Evolutionary conservation across 2,329 filamentous ascomycete genomes (phyloP), one percentile per base, ranked within the genome.

Genomic region (Tolypocladium tropicale): DNA sequence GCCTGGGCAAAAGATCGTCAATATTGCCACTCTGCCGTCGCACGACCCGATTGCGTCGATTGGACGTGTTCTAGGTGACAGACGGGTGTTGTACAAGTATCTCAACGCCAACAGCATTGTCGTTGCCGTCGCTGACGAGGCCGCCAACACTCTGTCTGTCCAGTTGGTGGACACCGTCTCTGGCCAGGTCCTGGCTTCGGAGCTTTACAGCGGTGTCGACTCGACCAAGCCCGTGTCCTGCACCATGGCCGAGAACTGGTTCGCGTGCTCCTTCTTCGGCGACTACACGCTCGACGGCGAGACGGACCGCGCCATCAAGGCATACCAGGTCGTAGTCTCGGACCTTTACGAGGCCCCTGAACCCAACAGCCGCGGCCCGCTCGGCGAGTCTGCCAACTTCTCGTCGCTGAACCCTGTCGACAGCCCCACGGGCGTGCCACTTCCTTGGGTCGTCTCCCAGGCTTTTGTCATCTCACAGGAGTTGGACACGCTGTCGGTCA

Each of bases 71-170:
- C 81, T 99, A 25, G 92, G 91, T 30, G 88, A 99, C 66, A 84
- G 94, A 48, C 86, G 85, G n/a, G 94, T 99, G 52, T 82, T 93
- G 60, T 99, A 99, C 82, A 99, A 99, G 74, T 97, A 97, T 68
- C 76, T 99, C 43, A 96, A 95, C 73, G 84, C 89, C 0, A 96
- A 95, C 71, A 81, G 90, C 7, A 78, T 91, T 2, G 79, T 97
- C 0, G 78, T 96, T 50, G 89, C 88, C 1, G 79, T 89, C 1
- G 74, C 85, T 2, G 79, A 86, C 36, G 79, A 86, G 25, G 74
- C 76, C 12, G 66, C 78, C 3, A 78, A 76, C 4, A 79, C 78
- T 1, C 82, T 90, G 9, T 85, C 84, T 0, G 78, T 95, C 60
- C 91, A 93, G 65, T 78, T 97, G 12, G 70, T 99, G 16, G 92